Percentiles rank a stretch among this genome's conserved stretches.
Evolutionary conservation across 495 filamentous ascomycete genomes (phyloP).

Genomic region (Neurospora sp.): DNA sequence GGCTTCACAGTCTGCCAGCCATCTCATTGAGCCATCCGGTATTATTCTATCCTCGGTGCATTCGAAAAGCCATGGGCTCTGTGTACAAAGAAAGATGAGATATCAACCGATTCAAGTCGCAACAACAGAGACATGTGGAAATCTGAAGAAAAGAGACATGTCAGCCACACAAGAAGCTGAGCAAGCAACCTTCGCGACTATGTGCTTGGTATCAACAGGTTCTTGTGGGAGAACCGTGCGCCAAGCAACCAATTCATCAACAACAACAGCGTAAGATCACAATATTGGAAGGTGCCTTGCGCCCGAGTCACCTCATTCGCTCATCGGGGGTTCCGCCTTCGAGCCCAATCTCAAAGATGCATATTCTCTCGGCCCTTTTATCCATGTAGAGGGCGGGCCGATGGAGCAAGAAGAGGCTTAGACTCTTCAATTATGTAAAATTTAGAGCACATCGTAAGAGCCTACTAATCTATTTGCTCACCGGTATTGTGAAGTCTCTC

Average conservation of each 20-base stretch:
- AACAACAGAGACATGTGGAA: neutral
- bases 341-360: neutral
- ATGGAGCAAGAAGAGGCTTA: neutral
- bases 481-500: conserved; percentile 18
- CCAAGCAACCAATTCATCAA: neutral
- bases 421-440: neutral
- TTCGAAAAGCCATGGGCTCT: neutral
- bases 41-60: neutral
- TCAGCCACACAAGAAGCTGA: neutral
- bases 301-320: neutral
- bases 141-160: neutral
- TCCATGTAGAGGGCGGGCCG: neutral
- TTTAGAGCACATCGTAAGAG: neutral
- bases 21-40: neutral
- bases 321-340: neutral
- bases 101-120: neutral
- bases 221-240: neutral
- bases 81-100: neutral
- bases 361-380: neutral
- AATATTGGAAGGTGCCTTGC: neutral
- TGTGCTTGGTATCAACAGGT: neutral
- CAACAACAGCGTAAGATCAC: neutral
- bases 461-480: neutral
- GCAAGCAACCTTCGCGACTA: neutral
- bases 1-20: neutral